Conservation (phyloP, 176 grass and related monocot genomes). For the Cymbopogon citratus region DNA sequence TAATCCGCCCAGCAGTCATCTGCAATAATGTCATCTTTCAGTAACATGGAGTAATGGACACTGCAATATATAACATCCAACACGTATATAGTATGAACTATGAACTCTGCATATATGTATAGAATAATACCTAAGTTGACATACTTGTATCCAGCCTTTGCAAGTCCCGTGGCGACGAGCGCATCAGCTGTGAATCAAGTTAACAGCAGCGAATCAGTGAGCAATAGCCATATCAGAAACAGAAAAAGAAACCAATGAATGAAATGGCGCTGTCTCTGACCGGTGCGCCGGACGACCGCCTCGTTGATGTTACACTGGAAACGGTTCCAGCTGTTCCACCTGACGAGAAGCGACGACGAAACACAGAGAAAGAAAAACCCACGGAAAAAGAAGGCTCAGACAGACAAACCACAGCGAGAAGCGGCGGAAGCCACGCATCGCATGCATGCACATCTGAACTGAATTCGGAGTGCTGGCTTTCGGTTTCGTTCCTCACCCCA, state of each 20-base stretch:
- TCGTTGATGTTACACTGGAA: conserved; percentile 56
- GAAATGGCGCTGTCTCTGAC: background rate
- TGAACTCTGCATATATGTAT: no score
- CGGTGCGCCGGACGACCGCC: conserved; percentile 41
- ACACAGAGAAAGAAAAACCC: background rate
- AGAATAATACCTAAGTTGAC: conserved; percentile 63
- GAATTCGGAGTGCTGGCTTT: background rate
- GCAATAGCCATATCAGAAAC: background rate
- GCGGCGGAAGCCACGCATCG: no score
- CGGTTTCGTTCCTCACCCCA: conserved; percentile 48
- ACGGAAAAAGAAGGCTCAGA: background rate
- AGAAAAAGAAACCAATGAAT: background rate
- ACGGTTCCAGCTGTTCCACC: conserved; percentile 82
- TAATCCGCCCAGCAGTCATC: conserved; percentile 77
- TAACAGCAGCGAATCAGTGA: background rate
- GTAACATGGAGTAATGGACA: background rate
- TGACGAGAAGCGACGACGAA: background rate
- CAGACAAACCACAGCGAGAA: no score
- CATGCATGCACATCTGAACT: background rate
- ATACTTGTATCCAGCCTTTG: conserved; percentile 58
- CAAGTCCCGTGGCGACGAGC: conserved; percentile 43
- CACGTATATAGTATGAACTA: background rate
- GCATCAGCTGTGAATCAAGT: conserved; percentile 43
- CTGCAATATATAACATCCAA: background rate
- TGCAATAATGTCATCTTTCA: background rate